Conservation (phyloP, 116 monocot species). For the Cymodocea nodosa region DNA sequence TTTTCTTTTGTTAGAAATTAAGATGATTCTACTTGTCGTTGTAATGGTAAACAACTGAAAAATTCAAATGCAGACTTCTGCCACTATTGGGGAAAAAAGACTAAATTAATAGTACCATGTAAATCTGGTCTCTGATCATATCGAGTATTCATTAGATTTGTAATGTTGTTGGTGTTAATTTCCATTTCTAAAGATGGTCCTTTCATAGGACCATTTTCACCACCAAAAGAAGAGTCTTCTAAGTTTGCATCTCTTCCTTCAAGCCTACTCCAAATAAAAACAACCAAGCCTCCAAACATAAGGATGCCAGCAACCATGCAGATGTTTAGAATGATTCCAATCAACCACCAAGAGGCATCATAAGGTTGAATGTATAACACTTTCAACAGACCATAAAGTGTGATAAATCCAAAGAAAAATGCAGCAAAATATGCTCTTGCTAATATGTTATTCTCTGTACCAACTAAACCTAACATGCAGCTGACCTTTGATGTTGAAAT, state of each 20-base stretch:
- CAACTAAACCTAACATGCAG: conserved; percentile 71
- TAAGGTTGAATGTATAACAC: no score
- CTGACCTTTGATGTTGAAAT: neutral
- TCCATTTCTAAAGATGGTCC: conserved; percentile 4
- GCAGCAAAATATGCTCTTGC: conserved; percentile 41
- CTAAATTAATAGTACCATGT: conserved; percentile 34
- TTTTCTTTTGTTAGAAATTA: no score
- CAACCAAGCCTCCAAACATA: conserved; percentile 45
- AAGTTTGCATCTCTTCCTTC: no score
- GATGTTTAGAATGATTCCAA: conserved; percentile 39
- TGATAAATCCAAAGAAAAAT: conserved; percentile 47
- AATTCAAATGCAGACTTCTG: no score
- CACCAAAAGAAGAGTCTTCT: no score
- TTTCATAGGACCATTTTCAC: conserved; percentile 10
- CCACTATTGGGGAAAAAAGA: no score
- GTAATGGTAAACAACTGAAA: no score
- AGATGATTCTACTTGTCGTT: no score
- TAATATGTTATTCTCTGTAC: conserved; percentile 64
- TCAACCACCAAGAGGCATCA: no score
- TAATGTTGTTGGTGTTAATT: conserved; percentile 14
- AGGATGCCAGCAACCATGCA: conserved; percentile 62
- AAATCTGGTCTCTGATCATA: conserved; percentile 71
- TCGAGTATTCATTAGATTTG: conserved; percentile 26
- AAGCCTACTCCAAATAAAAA: no score
- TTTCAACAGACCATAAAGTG: no score